Evolutionary conservation across 208 protist species (phyloP).

Genomic region (Trypanosoma congolense): DNA sequence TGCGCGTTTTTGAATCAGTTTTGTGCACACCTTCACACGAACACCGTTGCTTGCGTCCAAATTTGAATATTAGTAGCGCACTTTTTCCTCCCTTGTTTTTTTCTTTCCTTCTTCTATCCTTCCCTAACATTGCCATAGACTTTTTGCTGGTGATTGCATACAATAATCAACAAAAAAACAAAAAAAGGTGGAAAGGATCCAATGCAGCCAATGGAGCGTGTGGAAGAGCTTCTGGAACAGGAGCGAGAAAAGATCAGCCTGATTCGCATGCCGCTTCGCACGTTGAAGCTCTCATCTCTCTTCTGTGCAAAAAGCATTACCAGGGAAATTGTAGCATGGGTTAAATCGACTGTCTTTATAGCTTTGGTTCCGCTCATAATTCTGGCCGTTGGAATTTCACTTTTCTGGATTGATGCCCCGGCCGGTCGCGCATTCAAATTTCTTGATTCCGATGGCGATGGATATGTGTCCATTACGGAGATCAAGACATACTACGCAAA

Average conservation of each 20-base stretch:
- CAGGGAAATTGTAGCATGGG: constrained; percentile 16
- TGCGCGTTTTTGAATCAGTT: too few species aligned
- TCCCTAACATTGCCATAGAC: not conserved
- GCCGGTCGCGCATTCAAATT: constrained; percentile 30
- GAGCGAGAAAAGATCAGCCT: constrained; percentile 44
- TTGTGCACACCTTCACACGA: too few species aligned
- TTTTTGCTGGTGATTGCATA: too few species aligned
- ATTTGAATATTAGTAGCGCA: too few species aligned
- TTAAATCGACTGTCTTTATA: constrained; percentile 25
- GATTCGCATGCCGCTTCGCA: constrained; percentile 33
- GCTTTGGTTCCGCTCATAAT: constrained; percentile 41
- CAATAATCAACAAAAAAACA: not conserved
- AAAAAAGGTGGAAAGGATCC: not conserved
- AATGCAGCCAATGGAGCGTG: constrained; percentile 23
- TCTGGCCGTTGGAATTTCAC: constrained; percentile 30
- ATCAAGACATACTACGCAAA: constrained; percentile 53
- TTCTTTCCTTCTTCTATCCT: constrained; percentile 6
- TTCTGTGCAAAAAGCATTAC: constrained; percentile 21
- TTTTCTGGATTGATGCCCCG: constrained; percentile 38
- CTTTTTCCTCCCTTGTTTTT: constrained; percentile 9
- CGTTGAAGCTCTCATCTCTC: constrained; percentile 27
- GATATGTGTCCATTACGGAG: constrained; percentile 36
- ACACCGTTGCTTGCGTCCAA: too few species aligned
- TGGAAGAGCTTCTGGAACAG: constrained; percentile 25
- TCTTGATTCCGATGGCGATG: constrained; percentile 51